Conservation (phyloP, 2,329 filamentous ascomycete species). For the Kalmusia sp. region DNA sequence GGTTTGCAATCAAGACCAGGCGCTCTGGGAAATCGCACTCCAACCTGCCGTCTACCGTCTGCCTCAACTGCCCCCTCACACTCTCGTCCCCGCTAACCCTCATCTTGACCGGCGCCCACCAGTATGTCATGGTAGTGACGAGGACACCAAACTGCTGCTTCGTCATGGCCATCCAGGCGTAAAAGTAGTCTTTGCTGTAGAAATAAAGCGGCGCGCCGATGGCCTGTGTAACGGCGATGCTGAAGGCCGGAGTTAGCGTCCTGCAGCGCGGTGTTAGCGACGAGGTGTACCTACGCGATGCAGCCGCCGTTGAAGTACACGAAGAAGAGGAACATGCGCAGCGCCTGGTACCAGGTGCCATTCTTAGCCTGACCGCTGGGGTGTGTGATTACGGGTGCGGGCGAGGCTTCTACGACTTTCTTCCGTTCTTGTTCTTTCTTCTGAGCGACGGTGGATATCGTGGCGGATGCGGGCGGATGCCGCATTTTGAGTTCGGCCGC, state of each 20-base stretch:
- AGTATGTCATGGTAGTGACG: slow-evolving; percentile 79
- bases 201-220: slow-evolving; percentile 77
- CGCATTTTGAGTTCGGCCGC: slow-evolving; percentile 40
- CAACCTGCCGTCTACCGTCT: slow-evolving; percentile 72
- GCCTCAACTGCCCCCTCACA: slow-evolving; percentile 74
- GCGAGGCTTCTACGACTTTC: slow-evolving; percentile 12
- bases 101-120: slow-evolving; percentile 82
- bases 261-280: slow-evolving; percentile 17
- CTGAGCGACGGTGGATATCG: slow-evolving; percentile 20
- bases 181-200: slow-evolving; percentile 76
- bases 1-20: slow-evolving; percentile 83
- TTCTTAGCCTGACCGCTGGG: slow-evolving; percentile 51
- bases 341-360: slow-evolving; percentile 49
- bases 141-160: slow-evolving; percentile 83
- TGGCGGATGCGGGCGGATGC: slow-evolving; percentile 34
- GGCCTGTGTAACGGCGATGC: slow-evolving; percentile 70
- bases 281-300: slow-evolving; percentile 43
- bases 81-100: slow-evolving; percentile 83
- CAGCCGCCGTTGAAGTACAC: slow-evolving; percentile 55
- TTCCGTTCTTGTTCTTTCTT: slow-evolving; percentile 12
- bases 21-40: slow-evolving; percentile 81
- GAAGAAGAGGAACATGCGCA: slow-evolving; percentile 54
- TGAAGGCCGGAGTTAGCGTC: slow-evolving; percentile 37
- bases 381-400: slow-evolving; percentile 30
- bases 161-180: slow-evolving; percentile 85